Percentiles rank a stretch among this genome's conserved stretches.
phyloP scores from a whole-genome alignment of 495 filamentous ascomycete genomes.

The Lindgomyces ingoldianus region DNA sequence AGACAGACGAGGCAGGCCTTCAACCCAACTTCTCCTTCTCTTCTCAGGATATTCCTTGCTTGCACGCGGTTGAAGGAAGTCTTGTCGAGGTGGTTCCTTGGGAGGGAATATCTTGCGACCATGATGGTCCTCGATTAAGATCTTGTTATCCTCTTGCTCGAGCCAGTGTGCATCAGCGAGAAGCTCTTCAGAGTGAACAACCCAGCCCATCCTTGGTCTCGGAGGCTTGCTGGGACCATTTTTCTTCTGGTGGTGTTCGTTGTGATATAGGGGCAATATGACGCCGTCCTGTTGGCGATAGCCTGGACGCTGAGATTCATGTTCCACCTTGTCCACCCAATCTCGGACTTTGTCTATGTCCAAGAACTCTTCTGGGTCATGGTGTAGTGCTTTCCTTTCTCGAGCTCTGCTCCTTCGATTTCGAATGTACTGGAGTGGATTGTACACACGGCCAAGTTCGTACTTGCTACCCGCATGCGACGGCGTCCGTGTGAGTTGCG shows the following conservation, averaged over 20 bases:
- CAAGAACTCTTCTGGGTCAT: constrained; percentile 72
- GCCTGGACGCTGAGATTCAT: constrained; percentile 47
- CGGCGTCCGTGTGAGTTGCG: constrained; percentile 35
- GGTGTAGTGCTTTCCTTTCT: constrained; percentile 68
- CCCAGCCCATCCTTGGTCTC: constrained; percentile 76
- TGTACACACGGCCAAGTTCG: constrained; percentile 65
- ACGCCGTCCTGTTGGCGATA: constrained; percentile 50
- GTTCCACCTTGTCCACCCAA: constrained; percentile 73
- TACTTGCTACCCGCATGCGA: constrained; percentile 36
- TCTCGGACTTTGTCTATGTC: constrained; percentile 66
- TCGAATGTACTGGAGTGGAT: constrained; percentile 83
- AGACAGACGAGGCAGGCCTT: constrained; percentile 21
- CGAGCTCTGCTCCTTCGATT: constrained; percentile 78
- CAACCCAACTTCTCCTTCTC: constrained; percentile 32
- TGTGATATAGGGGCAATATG: constrained; percentile 57
- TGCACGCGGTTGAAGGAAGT: constrained; percentile 23
- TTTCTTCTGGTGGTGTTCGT: constrained; percentile 28
- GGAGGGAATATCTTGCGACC: constrained; percentile 68
- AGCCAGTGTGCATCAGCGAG: constrained; percentile 85
- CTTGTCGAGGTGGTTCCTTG: constrained; percentile 23
- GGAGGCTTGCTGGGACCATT: constrained; percentile 14
- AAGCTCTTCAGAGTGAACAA: constrained; percentile 72
- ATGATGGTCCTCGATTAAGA: constrained; percentile 69
- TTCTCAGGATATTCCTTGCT: constrained; percentile 45
- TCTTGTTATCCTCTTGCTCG: constrained; percentile 73